Evolutionary conservation across 129 eudicot species (phyloP), one percentile per base, ranked within the genome.

Genomic region (Gnaphalium uliginosum): DNA sequence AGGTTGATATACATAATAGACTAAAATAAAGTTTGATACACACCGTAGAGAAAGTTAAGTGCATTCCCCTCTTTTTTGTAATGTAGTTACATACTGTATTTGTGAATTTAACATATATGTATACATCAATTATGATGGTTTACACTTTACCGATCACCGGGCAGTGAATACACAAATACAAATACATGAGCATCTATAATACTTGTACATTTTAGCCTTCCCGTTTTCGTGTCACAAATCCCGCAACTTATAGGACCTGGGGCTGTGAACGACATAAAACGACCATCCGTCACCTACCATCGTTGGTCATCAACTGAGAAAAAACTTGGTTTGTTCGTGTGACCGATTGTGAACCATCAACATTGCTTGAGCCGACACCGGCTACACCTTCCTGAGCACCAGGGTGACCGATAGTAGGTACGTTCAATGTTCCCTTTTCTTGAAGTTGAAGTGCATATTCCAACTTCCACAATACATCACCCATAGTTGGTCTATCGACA

Each of bases 401-500:
- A 14, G 63, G 27, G 53, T 62, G 76, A 29, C 29, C 39, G 26
- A n/a, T 30, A n/a, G 53, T 75, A 10, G 72, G 56, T 6, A 57
- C 53, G 66, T 67, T 30, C 71, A 46, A 83, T 25, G 77, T 68
- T 63, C 66, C 76, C 8, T 67, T 73, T 80, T 83, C 88, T 39
- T 92, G 97, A 46, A 92, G 87, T 83, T 87, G 96, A 76, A 89
- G 89, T 41, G 93, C 91, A 66, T 76, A 69, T 63, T 92, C 97
- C 86, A 92, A 78, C 62, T 89, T 92, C 97, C 97, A 92, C 76
- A 92, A 69, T 17, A 92, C 97, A 61, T 92, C 96, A 14, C 96
- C 96, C 92, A 92, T 92, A 2, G 89, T 84, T 4, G 97, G 97
- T 73, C 97, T 89, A 76, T 92, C 97, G 2, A 92, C 91, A 24